Evolutionary conservation across 441 rosid genomes (phyloP), one percentile per base, ranked within the genome.

Genomic region (Theobroma grandiflorum): DNA sequence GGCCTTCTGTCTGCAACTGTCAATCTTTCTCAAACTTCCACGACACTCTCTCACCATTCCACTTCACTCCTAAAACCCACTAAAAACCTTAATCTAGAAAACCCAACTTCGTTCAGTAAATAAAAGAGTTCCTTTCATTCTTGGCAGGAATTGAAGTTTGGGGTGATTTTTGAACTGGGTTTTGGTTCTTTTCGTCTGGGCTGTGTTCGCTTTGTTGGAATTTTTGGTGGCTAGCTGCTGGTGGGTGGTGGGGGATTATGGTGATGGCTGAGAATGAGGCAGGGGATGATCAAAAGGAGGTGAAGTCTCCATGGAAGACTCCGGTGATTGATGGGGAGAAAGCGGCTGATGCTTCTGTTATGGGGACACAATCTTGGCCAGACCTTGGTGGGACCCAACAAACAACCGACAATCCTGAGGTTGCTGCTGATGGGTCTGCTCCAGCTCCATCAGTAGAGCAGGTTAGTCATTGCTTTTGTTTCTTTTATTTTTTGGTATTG

Each of bases 341-440:
- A 45, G 42, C 72, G n/a, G 85, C 74, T 40, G 95, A 88, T 52
- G 91, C 92, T 66, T 85, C 97, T 9, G 95, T 93, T 37, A 92
- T 94, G 93, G 91, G 96, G 8, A 88, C 95, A 58, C 91, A 93
- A 75, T 87, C 95, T 16, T 94, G 99, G 99, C 99, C 98, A 31
- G 93, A 97, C 6, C 96, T 96, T 20, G 85, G 88, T 43, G 95
- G 91, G 61, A 91, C 90, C 4, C 94, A 88, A 42, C 93, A 88
- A 47, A 90, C 89, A 67, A 81, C 93, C 4, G 89, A 84, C 84
- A 83, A 47, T 78, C 52, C 84, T 38, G 79, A 74, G 42, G 16
- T 57, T 33, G 58, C 82, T 33, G 76, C 85, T 12, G 83, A 82
- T 64, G 79, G 6, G 55, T 73, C 52, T 47, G 49, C 76, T 61